Conservation (phyloP, 306 rosid species). For the Prunus mume region DNA sequence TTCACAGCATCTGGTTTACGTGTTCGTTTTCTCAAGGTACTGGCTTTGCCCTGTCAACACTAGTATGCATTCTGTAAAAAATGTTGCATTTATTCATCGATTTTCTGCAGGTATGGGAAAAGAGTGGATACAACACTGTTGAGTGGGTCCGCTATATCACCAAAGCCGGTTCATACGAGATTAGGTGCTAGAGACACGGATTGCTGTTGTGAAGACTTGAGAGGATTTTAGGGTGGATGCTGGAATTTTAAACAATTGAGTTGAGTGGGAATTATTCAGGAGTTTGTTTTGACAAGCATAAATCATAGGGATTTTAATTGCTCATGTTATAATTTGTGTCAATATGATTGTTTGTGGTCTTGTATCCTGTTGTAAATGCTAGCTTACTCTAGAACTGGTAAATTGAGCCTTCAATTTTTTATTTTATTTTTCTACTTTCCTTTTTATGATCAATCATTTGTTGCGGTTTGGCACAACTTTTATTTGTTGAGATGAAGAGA, state of each 20-base stretch:
- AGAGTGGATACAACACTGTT: slow-evolving; percentile 96
- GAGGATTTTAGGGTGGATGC: slow-evolving; percentile 18
- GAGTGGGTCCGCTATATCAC: slow-evolving; percentile 99
- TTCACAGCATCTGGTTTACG: slow-evolving; percentile 96
- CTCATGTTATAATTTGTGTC: slow-evolving; percentile 1
- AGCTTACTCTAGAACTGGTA: slow-evolving; percentile 16
- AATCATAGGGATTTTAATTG: slow-evolving; percentile 5
- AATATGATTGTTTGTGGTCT: slow-evolving; percentile 17
- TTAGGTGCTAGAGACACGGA: slow-evolving; percentile 65
- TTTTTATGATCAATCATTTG: neutral
- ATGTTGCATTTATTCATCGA: neutral
- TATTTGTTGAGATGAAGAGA: neutral
- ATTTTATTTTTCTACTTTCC: neutral
- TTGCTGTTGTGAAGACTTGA: slow-evolving; percentile 14
- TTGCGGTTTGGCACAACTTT: neutral
- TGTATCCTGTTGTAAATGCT: slow-evolving; percentile 27
- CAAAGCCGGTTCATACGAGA: slow-evolving; percentile 91
- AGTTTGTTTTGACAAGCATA: neutral
- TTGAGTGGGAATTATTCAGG: slow-evolving; percentile 6
- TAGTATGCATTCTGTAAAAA: neutral
- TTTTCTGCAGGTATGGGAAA: slow-evolving; percentile 89
- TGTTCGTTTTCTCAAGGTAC: slow-evolving; percentile 94
- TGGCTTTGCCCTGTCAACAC: neutral
- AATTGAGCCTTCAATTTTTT: neutral
- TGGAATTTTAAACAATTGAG: slow-evolving; percentile 16